A percentile compares a stretch with the other conserved stretches of the same genome.
phyloP scores from a whole-genome alignment of 805 yeast genomes.

The Phaffomyces antillensis region DNA sequence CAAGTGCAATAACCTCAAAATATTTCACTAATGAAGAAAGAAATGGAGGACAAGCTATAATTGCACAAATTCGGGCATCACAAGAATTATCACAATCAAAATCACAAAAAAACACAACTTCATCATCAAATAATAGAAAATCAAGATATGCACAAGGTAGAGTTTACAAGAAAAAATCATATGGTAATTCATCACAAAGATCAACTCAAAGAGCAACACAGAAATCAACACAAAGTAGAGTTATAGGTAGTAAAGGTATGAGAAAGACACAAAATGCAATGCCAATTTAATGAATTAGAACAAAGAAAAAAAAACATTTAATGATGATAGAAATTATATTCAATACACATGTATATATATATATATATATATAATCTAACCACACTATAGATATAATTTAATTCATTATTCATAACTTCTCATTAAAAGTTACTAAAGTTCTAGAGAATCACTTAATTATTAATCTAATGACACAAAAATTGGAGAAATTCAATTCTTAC shows the following conservation, averaged over 20 bases:
- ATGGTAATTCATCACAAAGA: background rate
- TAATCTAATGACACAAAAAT: too few species aligned
- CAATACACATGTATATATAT: too few species aligned
- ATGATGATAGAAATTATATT: too few species aligned
- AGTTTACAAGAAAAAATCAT: background rate
- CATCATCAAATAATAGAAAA: background rate
- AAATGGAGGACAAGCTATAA: constrained; percentile 12
- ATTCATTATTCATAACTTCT: too few species aligned
- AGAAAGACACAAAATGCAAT: background rate
- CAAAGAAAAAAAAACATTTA: too few species aligned
- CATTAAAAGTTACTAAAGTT: too few species aligned
- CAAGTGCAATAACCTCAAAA: constrained; percentile 13
- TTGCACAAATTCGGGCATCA: constrained; percentile 18
- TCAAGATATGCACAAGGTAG: background rate
- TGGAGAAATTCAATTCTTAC: too few species aligned
- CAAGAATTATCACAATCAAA: constrained; percentile 4
- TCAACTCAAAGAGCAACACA: background rate
- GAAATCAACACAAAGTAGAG: background rate
- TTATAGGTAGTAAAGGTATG: background rate
- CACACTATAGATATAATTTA: too few species aligned
- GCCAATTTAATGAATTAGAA: background rate
- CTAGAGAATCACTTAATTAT: too few species aligned
- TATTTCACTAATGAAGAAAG: constrained; percentile 13
- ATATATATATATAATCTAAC: too few species aligned
- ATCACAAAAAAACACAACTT: background rate